Conservation (phyloP, 768 basidiomycete species). For the Boletellus sp. region DNA sequence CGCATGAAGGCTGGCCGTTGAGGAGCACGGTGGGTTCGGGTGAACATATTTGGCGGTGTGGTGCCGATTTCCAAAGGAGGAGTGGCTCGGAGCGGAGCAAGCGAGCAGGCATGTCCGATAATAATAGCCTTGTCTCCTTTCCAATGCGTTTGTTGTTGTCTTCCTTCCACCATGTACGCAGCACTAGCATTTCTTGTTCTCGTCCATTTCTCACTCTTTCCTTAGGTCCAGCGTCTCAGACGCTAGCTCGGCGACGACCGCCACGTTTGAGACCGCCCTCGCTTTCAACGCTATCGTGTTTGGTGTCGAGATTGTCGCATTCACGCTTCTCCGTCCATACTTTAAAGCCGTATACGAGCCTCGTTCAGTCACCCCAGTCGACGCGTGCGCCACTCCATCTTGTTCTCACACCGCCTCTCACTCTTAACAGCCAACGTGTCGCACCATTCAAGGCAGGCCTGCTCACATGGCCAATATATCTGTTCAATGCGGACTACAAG, state of each 20-base stretch:
- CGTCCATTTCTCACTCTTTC: neutral
- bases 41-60: too few relatives aligned
- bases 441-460: slow-evolving; percentile 46
- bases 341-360: slow-evolving; percentile 92
- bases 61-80: slow-evolving; percentile 14
- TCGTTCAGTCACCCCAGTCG: slow-evolving; percentile 60
- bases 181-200: neutral
- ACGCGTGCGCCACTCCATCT: slow-evolving; percentile 33
- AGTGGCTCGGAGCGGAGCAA: slow-evolving; percentile 1
- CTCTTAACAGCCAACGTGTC: slow-evolving; percentile 51
- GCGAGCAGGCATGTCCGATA: slow-evolving; percentile 9
- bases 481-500: slow-evolving; percentile 60
- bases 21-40: too few relatives aligned
- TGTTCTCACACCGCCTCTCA: neutral
- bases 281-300: slow-evolving; percentile 78
- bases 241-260: slow-evolving; percentile 62
- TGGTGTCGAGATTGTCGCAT: slow-evolving; percentile 63
- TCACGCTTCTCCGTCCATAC: slow-evolving; percentile 78
- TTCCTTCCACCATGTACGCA: slow-evolving; percentile 22
- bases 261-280: slow-evolving; percentile 81
- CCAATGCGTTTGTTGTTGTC: slow-evolving; percentile 13
- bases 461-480: slow-evolving; percentile 63
- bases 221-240: slow-evolving; percentile 38
- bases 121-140: too few relatives aligned
- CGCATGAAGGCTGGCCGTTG: too few relatives aligned